Percentiles rank a stretch among this genome's conserved stretches.
phyloP scores from a whole-genome alignment of 2,329 filamentous ascomycete genomes.

The Nothophaeocryptopus gaeumannii region DNA sequence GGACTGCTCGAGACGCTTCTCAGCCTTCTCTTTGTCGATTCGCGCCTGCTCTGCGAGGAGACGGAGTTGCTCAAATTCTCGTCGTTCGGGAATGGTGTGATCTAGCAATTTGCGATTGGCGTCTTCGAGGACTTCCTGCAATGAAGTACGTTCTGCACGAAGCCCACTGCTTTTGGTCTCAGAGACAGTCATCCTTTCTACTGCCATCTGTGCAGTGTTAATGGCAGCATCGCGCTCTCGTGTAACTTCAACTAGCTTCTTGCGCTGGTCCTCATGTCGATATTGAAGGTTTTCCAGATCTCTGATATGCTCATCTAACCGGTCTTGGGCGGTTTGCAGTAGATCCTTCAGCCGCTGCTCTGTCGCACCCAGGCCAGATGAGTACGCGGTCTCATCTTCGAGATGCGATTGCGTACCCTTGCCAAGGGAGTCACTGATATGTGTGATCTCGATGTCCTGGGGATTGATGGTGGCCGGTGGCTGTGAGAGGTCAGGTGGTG shows the following conservation, averaged over 20 bases:
- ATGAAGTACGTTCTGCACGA: constrained; percentile 26
- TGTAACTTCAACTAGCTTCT: constrained; percentile 25
- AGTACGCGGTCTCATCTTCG: constrained; percentile 3
- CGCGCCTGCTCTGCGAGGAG: constrained; percentile 21
- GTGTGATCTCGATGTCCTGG: constrained; percentile 38
- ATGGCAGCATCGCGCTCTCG: constrained; percentile 30
- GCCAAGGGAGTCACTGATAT: constrained; percentile 43
- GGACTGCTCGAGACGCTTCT: constrained; percentile 32
- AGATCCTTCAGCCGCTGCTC: constrained; percentile 26
- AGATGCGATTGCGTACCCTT: constrained; percentile 24
- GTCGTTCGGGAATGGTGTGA: constrained; percentile 34
- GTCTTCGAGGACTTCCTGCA: constrained; percentile 32
- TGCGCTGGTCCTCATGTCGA: constrained; percentile 33
- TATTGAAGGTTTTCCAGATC: constrained; percentile 35
- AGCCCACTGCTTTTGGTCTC: constrained; percentile 23
- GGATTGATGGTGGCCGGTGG: constrained; percentile 33
- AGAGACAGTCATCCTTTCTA: constrained; percentile 22
- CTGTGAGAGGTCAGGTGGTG: constrained; percentile 6
- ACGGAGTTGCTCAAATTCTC: constrained; percentile 31
- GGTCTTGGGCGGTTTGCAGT: constrained; percentile 24
- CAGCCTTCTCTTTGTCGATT: constrained; percentile 28
- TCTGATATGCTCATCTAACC: constrained; percentile 29
- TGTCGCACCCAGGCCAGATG: background rate
- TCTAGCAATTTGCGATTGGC: constrained; percentile 28
- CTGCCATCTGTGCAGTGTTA: constrained; percentile 22